Base-by-base conservation (phyloP, 2,329 filamentous ascomycete genomes). In the Nigrospora osmanthi region DNA sequence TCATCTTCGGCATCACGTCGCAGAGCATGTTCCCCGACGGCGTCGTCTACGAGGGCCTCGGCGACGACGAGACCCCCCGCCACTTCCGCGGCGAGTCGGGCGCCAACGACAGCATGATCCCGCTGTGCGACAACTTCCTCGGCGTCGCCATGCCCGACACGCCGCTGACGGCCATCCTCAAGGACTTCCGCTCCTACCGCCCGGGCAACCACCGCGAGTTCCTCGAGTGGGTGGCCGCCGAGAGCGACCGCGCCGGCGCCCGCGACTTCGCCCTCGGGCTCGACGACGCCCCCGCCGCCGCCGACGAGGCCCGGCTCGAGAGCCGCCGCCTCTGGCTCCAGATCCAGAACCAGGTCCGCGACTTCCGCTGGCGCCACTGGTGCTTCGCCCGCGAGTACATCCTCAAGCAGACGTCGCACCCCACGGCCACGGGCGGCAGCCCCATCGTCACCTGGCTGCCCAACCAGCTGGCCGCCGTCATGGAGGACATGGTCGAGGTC, bases 21-120 rank as follows among this genome's bases (percentile, higher is more conserved):
- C 90, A 96, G 67, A 84, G 81, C 57, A 95, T 96, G 89, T 96
- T 96, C 66, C 90, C 90, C 10, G 73, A 90, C 51, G 91, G 91
- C 10, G 91, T 96, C 9, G 68, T 95, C 39, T 96, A 96, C 63
- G 85, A 94, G 62, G 89, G 89, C 10, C 78, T 91, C 49, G 83
- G 83, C 52, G 80, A 85, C 48, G 65, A 66, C 48, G 62, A 86
- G 60, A 11, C 16, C 5, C 85, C 87, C 4, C 69, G 89, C 62
- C 83, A 78, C 45, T 96, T 96, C 77, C 83, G 91, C 31, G 91
- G 91, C 54, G 91, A 96, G 69, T 89, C 83, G 41, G 91, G 91
- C 37, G 91, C 91, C 53, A 96, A 96, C 61, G 91, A 97, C 69
- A 87, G 83, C 68, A 96, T 97, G 75, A 83, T 95, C 44, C 90